Evolutionary conservation across 148 eudicot species (phyloP).

Genomic region (Gaultheria prostrata): DNA sequence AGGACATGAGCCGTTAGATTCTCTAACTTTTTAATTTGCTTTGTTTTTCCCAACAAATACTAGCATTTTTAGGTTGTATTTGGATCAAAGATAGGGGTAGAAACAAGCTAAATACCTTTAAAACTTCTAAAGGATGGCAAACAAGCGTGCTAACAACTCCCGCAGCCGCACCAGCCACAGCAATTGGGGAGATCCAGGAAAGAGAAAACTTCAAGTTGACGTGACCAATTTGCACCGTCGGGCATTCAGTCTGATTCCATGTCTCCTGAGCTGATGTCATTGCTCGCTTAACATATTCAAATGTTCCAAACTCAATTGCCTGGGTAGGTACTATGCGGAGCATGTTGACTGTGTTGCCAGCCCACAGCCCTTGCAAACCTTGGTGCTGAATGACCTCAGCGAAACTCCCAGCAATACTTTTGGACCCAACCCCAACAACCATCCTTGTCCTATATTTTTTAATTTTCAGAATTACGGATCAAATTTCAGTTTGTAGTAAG

Average conservation of each 20-base stretch:
- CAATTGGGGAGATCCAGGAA: conserved; percentile 89
- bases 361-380: conserved; percentile 94
- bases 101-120: conserved; percentile 53
- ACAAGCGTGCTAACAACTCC: conserved; percentile 82
- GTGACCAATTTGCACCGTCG: conserved; percentile 61
- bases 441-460: conserved; percentile 79
- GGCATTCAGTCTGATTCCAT: conserved; percentile 56
- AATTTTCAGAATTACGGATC: conserved; percentile 20
- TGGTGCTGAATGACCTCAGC: conserved; percentile 66
- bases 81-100: not conserved
- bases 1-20: not conserved
- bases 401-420: conserved; percentile 71
- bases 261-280: conserved; percentile 78
- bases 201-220: conserved; percentile 61
- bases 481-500: conserved; percentile 4
- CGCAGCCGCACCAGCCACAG: conserved; percentile 91
- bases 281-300: conserved; percentile 82
- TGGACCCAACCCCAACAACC: conserved; percentile 95
- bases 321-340: conserved; percentile 90
- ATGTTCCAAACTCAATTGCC: conserved; percentile 91
- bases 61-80: not conserved
- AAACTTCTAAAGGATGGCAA: conserved; percentile 94
- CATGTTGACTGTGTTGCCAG: conserved; percentile 93
- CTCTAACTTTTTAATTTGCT: not conserved
- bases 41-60: not conserved